Evolutionary conservation across 2,329 filamentous ascomycete genomes (phyloP), one percentile per base, ranked within the genome.

Genomic region (Sporothrix globosa): DNA sequence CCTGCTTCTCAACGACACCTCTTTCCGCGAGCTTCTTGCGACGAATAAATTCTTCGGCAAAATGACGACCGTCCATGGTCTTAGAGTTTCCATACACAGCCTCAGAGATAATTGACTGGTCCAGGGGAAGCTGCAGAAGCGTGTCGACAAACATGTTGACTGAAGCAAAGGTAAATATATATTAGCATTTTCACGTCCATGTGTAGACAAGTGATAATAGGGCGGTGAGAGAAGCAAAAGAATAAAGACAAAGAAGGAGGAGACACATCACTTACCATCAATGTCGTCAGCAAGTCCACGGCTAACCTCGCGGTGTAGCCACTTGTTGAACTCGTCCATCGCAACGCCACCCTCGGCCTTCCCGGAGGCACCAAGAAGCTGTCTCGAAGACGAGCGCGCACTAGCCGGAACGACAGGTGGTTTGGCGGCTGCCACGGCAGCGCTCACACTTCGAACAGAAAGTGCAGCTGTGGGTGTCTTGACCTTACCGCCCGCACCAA

Each of bases 21-120:
- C 94, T 96, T 75, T 98, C 95, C 0, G 96, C 95, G 1, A 96
- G 87, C 84, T 92, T 96, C 82, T 94, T 95, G 76, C 95, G 93
- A 46, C 94, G 91, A 71, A 98, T 88, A 77, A 96, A 99, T 79
- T 99, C 96, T 72, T 97, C 92, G 0, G 93, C 93, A 77, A 98
- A 98, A 77, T 96, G 93, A 66, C 92, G 91, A 0, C 92, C 93
- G 77, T 99, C 93, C 80, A 99, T 92, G 0, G 94, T 96, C 76
- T 90, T 91, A 1, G 92, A 96, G 78, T 89, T 91, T 71, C 88
- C 88, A 80, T 98, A 97, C 27, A 98, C 91, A 10, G 91, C 91
- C 78, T 98, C 96, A 14, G 92, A 92, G 75, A 99, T 94, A 75
- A 98, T 87, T 72, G 91, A 88, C 17, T 87, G 83, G 71, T 97